Base-by-base conservation (phyloP, 768 basidiomycete species). In the Lyophyllum atratum region DNA sequence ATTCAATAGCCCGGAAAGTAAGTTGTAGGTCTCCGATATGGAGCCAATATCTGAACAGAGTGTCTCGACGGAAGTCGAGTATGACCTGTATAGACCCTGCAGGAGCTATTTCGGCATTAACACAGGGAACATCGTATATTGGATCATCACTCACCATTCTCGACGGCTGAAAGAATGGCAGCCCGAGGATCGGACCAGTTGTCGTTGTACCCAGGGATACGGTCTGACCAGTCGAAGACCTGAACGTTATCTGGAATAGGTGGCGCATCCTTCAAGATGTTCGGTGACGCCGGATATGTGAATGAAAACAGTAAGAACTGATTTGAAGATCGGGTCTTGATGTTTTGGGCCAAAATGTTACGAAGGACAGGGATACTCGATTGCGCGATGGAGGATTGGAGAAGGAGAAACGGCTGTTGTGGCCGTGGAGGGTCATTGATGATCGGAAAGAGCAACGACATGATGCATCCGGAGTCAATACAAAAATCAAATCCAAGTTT, bases 61-160 rank as follows among this genome's bases (percentile, higher is more conserved):
- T 4, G 84, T 87, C 62, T 92, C 87, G 17, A 85, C 70, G 19
- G 90, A 90, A n/a, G 68, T 94, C 93, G 33, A 94, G 76, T 50
- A 89, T 68, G 22, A 92, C 80, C 59, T 78, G 81, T 26, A 90
- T 56, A n/a, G 86, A 76, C 28, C 79, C 77, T 28, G 75, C 39
- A 28, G 76, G 63, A 45, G 70, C 81, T 81, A 66, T 49, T 46
- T 64, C 52, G 31, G 43, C 3, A 22, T 12, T 26, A 49, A 59
- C 39, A 55, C 47, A 52, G 61, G 5, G 49, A 50, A 55, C 45
- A 63, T 49, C 64, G 60, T 37, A 34, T 34, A 28, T 48, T 17
- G 8, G 42, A 48, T 25, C 11, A n/a, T 19, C 55, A 61, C 64
- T 34, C 54, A 78, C 79, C 72, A 67, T 75, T 73, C 63, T 77